Evolutionary conservation across 495 filamentous ascomycete genomes (phyloP), one percentile per base, ranked within the genome.

Genomic region (Pyrenopolyporus hunteri): DNA sequence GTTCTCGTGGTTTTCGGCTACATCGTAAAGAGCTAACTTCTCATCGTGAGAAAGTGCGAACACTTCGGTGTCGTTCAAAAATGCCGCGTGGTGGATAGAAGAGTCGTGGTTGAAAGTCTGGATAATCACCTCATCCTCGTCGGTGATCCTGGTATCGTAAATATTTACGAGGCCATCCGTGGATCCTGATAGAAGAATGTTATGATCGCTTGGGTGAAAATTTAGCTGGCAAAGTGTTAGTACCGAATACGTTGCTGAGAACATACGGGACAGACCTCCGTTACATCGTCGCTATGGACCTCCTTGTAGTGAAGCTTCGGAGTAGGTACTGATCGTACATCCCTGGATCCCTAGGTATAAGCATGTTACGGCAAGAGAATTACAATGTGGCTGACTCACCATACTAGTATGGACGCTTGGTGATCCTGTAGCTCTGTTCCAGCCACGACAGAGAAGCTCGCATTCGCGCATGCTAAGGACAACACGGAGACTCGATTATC

Each of bases 151-250:
- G 10, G 83, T 87, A 70, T 97, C 86, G 75, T 89, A 95, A 42
- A 96, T 76, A 67, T 92, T 96, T 50, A 97, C 82, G 0, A 97
- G 83, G 10, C 90, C 90, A 77, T 98, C 94, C n/a, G 92, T 97
- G 47, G 89, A 92, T 57, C 91, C 92, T 25, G 91, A 92, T 14
- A 96, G 80, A 10, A 97, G 80, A 25, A 89, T 78, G 46, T 82
- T 76, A 28, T 83, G 80, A 26, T 74, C 73, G 31, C 73, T 80
- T 33, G 88, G 87, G 74, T 93, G 88, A 67, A 89, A 91, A 73
- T 86, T 82, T 8, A 95, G 80, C 82, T 89, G 37, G n/a, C n/a
- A 25, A 26, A 1, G 0, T 5, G 19, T 67, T 45, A 47, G 52
- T 29, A 22, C 10, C 62, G 50, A 10, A 13, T 3, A 16, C 25